Evolutionary conservation across 257 asterid species (phyloP).

Genomic region (Penstemon barbatus): DNA sequence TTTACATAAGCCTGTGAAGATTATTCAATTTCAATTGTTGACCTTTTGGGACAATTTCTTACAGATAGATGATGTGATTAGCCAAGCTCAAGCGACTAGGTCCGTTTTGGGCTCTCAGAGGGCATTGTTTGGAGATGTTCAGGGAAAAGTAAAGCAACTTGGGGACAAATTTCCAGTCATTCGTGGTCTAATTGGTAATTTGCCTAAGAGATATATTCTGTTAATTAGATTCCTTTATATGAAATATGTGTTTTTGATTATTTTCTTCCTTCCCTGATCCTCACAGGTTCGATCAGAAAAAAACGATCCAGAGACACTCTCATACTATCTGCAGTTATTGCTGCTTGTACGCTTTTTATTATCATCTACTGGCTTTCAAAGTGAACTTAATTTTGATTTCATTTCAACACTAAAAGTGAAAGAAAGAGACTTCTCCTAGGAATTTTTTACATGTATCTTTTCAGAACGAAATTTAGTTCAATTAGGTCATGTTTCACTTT

Average conservation of each 20-base stretch:
- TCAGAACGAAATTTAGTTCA: too few relatives aligned
- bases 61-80: constrained; percentile 92
- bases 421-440: too few relatives aligned
- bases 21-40: constrained; percentile 15
- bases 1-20: not conserved
- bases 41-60: constrained; percentile 18
- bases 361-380: constrained; percentile 93
- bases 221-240: not conserved
- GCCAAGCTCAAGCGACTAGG: constrained; percentile 97
- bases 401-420: too few relatives aligned
- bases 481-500: too few relatives aligned
- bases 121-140: constrained; percentile 86
- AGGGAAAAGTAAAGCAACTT: constrained; percentile 86
- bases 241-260: constrained; percentile 2
- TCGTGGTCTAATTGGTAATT: constrained; percentile 85
- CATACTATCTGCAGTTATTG: constrained; percentile 84
- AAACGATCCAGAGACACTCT: constrained; percentile 86
- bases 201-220: not conserved
- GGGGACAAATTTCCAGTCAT: constrained; percentile 88
- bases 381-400: constrained; percentile 30
- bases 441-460: too few relatives aligned
- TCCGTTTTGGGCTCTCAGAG: constrained; percentile 84
- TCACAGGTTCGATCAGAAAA: constrained; percentile 78
- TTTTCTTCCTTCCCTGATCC: constrained; percentile 21
- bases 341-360: constrained; percentile 91